Evolutionary conservation across 148 eudicot species (phyloP), one percentile per base, ranked within the genome.

Genomic region (Bassia scoparia): DNA sequence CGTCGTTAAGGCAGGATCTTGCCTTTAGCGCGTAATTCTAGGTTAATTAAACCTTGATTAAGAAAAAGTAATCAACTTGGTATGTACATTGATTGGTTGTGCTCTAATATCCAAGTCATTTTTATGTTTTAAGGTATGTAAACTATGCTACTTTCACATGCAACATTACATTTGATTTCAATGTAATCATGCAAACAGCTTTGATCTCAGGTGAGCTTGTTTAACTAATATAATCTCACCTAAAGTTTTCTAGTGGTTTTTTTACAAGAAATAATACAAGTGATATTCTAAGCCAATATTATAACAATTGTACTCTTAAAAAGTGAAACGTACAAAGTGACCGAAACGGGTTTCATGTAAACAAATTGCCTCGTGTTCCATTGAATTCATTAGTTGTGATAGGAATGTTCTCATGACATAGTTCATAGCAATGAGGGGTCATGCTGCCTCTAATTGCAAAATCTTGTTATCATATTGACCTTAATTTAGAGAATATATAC

Each of bases 1-100:
- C 60, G 55, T 74, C 80, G 79, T 77, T 55, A 79, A 84, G 82
- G 55, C 73, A 77, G 85, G 88, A 83, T 83, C 82, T 80, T 79
- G 79, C 85, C 82, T 79, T 80, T 62, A 78, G 74, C 61, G 17
- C 74, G 61, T 80, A 74, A 63, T 71, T 79, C 66, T 68, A 79
- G 65, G 84, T 71, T 56, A 49, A n/a, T 60, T 34, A 68, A 30
- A 38, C 24, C 37, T 74, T 78, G 58, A 48, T 73, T 61, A 52
- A 76, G 70, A 13, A 12, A 30, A 64, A 68, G 58, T 70, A 76
- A 7, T 21, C 46, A 41, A 41, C 12, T 41, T 41, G 46, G 1
- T 41, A 14, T 41, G 12, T 41, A 41, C 46, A 4, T 41, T 41
- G 46, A 41, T 41, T 41, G 46, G 46, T 80, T 76, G 75, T 55